Evolutionary conservation across 768 basidiomycete genomes (phyloP).

Genomic region (Phanerochaete sordida): DNA sequence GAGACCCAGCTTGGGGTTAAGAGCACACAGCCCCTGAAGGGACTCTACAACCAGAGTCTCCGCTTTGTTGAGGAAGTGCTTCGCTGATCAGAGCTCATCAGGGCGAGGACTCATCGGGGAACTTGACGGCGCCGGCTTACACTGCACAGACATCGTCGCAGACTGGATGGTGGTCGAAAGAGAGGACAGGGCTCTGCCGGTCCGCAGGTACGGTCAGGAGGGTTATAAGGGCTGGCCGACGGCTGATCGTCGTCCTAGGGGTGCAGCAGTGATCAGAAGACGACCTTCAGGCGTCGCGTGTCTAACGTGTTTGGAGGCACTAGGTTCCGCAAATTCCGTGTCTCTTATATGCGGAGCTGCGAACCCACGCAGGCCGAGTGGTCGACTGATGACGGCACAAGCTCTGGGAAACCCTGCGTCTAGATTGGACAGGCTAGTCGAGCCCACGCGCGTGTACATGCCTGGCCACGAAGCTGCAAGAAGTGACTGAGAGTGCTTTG

Average conservation of each 20-base stretch:
- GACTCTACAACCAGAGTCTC: conserved; percentile 74
- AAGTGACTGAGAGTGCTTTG: neutral
- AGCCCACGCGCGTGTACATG: neutral
- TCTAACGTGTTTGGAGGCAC: neutral
- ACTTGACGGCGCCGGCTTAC: conserved; percentile 1
- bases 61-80: conserved; percentile 79
- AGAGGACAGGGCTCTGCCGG: neutral
- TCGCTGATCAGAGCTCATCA: conserved; percentile 29
- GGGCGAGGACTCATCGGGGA: neutral
- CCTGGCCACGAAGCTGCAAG: neutral
- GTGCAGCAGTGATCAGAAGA: conserved; percentile 2
- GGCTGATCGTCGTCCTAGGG: neutral
- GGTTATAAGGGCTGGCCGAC: neutral
- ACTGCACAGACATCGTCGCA: conserved; percentile 17
- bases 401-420: conserved; percentile 1
- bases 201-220: neutral
- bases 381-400: neutral
- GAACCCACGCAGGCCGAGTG: neutral
- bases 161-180: neutral
- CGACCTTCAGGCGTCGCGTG: neutral
- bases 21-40: conserved; percentile 62
- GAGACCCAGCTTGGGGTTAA: conserved; percentile 71
- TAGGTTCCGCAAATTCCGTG: neutral
- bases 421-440: neutral
- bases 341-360: neutral